A percentile compares a stretch with the other conserved stretches of the same genome.
These are phyloP conservation scores for Geotrichum bryndzae DNA, from an alignment of 1,139 yeast genomes.

Conservation along the genomic window DNA sequence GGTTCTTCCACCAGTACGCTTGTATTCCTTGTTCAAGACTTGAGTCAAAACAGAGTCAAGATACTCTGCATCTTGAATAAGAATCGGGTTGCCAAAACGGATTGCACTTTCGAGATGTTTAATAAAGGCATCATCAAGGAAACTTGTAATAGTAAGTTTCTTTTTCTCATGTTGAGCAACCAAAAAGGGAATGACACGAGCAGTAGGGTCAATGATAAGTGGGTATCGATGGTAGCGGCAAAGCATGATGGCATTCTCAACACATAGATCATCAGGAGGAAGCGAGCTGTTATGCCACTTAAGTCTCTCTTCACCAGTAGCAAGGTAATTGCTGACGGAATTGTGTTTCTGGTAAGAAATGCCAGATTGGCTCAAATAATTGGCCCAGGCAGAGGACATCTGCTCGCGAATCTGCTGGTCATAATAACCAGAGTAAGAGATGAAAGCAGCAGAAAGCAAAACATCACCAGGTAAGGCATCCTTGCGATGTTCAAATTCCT, in stretches of 20 bases:
- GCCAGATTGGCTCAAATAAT: slow-evolving; percentile 36
- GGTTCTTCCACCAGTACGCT: slow-evolving; percentile 63
- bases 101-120: slow-evolving; percentile 74
- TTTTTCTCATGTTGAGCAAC: slow-evolving; percentile 30
- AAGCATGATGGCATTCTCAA: slow-evolving; percentile 60
- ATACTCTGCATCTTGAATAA: slow-evolving; percentile 73
- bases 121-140: slow-evolving; percentile 61
- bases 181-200: slow-evolving; percentile 43
- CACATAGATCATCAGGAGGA: slow-evolving; percentile 50
- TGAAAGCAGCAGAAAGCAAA: slow-evolving; percentile 54
- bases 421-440: slow-evolving; percentile 55
- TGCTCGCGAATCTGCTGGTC: slow-evolving; percentile 49
- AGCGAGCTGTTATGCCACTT: slow-evolving; percentile 52
- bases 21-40: slow-evolving; percentile 55
- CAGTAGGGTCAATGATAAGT: slow-evolving; percentile 69
- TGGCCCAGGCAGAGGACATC: slow-evolving; percentile 42
- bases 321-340: slow-evolving; percentile 37
- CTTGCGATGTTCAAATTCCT: slow-evolving; percentile 45
- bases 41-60: slow-evolving; percentile 69
- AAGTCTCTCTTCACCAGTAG: slow-evolving; percentile 40
- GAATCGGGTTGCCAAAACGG: slow-evolving; percentile 70
- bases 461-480: slow-evolving; percentile 58
- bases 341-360: slow-evolving; percentile 42
- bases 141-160: slow-evolving; percentile 56
- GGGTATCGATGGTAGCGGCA: slow-evolving; percentile 43